Conservation (phyloP, 108 stramenopile genomes). For the Stephanodiscus triporus region DNA sequence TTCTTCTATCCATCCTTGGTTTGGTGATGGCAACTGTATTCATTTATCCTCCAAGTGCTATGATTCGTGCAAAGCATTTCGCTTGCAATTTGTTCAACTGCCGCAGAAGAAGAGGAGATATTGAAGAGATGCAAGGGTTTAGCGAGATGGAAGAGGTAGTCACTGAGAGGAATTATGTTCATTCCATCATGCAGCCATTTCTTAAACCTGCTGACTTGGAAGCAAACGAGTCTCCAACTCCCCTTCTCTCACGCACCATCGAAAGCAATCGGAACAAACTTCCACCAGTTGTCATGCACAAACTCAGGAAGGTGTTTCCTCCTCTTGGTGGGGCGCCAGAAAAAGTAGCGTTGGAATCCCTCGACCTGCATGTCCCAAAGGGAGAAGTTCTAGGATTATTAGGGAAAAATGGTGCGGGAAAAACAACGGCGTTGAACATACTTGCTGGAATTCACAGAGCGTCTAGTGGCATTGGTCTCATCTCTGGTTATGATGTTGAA, state of each 20-base stretch:
- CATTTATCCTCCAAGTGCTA: slow-evolving; percentile 38
- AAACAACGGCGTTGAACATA: slow-evolving; percentile 74
- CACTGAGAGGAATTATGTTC: slow-evolving; percentile 25
- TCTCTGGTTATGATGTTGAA: slow-evolving; percentile 59
- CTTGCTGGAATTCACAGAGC: slow-evolving; percentile 61
- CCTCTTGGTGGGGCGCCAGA: slow-evolving; percentile 47
- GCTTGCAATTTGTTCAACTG: not conserved
- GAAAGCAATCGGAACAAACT: slow-evolving; percentile 20
- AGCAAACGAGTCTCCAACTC: not conserved
- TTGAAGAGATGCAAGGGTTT: not conserved
- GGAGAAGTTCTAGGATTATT: slow-evolving; percentile 73
- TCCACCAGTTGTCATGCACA: slow-evolving; percentile 54
- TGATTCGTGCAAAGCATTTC: slow-evolving; percentile 22
- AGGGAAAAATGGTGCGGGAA: slow-evolving; percentile 78
- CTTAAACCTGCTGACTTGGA: slow-evolving; percentile 11
- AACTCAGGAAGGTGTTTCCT: slow-evolving; percentile 60
- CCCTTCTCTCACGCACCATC: slow-evolving; percentile 20
- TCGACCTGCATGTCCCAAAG: slow-evolving; percentile 58
- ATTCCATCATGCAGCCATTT: slow-evolving; percentile 18
- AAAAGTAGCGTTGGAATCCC: slow-evolving; percentile 52
- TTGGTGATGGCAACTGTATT: slow-evolving; percentile 28
- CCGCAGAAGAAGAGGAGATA: not conserved
- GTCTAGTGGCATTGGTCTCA: slow-evolving; percentile 57
- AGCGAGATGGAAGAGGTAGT: slow-evolving; percentile 37
- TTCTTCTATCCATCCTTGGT: slow-evolving; percentile 46